Conservation (phyloP, 2,329 filamentous ascomycete genomes). For the Sclerotinia borealis region DNA sequence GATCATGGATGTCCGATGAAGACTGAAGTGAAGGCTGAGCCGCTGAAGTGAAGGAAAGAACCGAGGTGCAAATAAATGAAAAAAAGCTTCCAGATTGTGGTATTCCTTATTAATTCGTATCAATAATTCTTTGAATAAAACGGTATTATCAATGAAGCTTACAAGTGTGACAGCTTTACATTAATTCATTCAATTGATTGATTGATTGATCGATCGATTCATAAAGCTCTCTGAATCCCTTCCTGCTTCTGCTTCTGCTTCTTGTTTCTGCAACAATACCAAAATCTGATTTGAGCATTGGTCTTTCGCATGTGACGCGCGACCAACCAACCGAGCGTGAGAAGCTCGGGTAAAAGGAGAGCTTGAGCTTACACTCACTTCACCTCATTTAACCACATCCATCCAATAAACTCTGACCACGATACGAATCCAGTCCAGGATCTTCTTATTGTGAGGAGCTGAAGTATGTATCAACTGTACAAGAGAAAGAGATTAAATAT, state of each 20-base stretch:
- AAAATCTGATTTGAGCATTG: neutral
- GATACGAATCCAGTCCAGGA: conserved; percentile 3
- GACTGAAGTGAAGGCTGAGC: neutral
- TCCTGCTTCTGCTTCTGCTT: too few species aligned
- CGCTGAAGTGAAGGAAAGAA: neutral
- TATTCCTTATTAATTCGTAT: neutral
- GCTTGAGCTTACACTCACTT: neutral
- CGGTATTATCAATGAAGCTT: neutral
- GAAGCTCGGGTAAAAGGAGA: conserved; percentile 3
- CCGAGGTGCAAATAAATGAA: neutral
- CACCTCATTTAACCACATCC: neutral
- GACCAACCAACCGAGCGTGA: too few species aligned
- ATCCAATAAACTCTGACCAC: neutral
- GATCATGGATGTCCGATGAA: too few species aligned
- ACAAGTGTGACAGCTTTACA: neutral
- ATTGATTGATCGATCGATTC: neutral
- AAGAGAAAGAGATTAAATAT: too few species aligned
- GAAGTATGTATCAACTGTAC: too few species aligned
- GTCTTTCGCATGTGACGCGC: neutral
- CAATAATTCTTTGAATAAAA: too few species aligned
- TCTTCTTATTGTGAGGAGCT: neutral
- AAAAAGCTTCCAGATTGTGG: neutral
- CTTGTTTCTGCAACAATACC: neutral
- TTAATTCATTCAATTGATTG: neutral
- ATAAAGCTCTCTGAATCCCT: too few species aligned